These are phyloP conservation scores for Vanderwaltozyma yarrowii DNA, from an alignment of 805 yeast species.

Conservation along the genomic window DNA sequence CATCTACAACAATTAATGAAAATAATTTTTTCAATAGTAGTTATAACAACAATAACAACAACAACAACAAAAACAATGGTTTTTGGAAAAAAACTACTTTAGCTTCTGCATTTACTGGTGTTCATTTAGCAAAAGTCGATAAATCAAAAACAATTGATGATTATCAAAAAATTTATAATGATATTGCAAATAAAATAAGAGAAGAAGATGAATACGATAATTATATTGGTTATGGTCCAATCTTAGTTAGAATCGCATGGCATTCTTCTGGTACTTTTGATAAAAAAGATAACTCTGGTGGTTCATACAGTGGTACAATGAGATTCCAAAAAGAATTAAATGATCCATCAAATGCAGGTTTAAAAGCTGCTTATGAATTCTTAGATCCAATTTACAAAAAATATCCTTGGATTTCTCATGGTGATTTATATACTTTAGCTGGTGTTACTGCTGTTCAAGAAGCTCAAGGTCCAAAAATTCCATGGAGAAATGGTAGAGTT, in stretches of 20 bases:
- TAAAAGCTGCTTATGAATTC: slow-evolving; percentile 46
- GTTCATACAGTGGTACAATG: slow-evolving; percentile 67
- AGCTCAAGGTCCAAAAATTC: slow-evolving; percentile 65
- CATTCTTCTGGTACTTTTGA: slow-evolving; percentile 81
- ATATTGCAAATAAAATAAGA: slow-evolving; percentile 51
- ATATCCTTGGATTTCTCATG: slow-evolving; percentile 64
- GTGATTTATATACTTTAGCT: slow-evolving; percentile 71
- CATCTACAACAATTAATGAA: slow-evolving; percentile 17
- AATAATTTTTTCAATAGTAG: slow-evolving; percentile 9
- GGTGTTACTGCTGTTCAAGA: slow-evolving; percentile 74
- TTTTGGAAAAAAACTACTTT: slow-evolving; percentile 24
- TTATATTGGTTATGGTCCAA: slow-evolving; percentile 65
- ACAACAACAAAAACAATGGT: slow-evolving; percentile 7
- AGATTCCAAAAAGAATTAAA: slow-evolving; percentile 38
- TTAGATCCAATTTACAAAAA: slow-evolving; percentile 43
- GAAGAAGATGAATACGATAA: slow-evolving; percentile 53
- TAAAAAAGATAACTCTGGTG: slow-evolving; percentile 44
- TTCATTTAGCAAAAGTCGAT: slow-evolving; percentile 26
- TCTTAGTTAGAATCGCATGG: slow-evolving; percentile 75
- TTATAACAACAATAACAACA: slow-evolving; percentile 8
- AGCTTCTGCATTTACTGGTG: slow-evolving; percentile 30
- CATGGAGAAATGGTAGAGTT: slow-evolving; percentile 77
- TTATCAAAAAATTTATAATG: slow-evolving; percentile 60
- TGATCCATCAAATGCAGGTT: slow-evolving; percentile 56
- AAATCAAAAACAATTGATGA: slow-evolving; percentile 33